phyloP scores from a whole-genome alignment of 2,329 filamentous ascomycete genomes.

The Pezicula radicicola region DNA sequence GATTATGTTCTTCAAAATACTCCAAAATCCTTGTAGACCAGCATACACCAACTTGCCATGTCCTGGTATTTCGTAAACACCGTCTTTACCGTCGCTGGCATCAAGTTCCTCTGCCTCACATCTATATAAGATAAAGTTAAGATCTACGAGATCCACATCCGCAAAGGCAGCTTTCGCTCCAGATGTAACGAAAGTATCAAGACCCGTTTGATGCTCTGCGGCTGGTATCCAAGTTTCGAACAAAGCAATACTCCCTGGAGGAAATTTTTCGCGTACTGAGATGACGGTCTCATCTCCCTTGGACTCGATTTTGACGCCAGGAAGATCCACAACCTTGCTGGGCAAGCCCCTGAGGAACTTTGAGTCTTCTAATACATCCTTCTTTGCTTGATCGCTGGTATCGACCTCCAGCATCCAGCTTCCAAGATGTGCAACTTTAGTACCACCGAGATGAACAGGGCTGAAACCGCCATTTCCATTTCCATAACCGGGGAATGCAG shows the following conservation, averaged over 20 bases:
- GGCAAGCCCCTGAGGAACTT: slow-evolving; percentile 77
- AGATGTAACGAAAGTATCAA: slow-evolving; percentile 84
- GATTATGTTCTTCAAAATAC: slow-evolving; percentile 79
- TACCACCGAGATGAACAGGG: slow-evolving; percentile 77
- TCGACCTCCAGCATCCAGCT: slow-evolving; percentile 94
- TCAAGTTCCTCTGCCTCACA: slow-evolving; percentile 88
- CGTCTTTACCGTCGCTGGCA: slow-evolving; percentile 73
- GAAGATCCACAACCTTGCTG: slow-evolving; percentile 71
- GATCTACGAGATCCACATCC: slow-evolving; percentile 71
- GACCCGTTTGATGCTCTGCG: slow-evolving; percentile 76
- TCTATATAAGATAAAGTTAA: slow-evolving; percentile 90
- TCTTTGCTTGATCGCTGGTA: slow-evolving; percentile 64
- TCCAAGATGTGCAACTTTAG: slow-evolving; percentile 80
- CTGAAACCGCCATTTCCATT: slow-evolving; percentile 78
- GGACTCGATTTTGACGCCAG: slow-evolving; percentile 71
- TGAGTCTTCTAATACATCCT: slow-evolving; percentile 64
- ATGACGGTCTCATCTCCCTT: slow-evolving; percentile 74
- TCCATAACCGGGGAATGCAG: slow-evolving; percentile 88
- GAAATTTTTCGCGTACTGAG: slow-evolving; percentile 77
- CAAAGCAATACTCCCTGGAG: slow-evolving; percentile 88
- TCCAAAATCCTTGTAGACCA: slow-evolving; percentile 99
- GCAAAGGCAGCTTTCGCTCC: slow-evolving; percentile 77
- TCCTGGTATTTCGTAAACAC: slow-evolving; percentile 84
- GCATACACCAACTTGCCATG: slow-evolving; percentile 87
- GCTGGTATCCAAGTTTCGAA: slow-evolving; percentile 95